Base-by-base conservation (phyloP, 352 stramenopile genomes). In the Phytophthora ramorum region DNA sequence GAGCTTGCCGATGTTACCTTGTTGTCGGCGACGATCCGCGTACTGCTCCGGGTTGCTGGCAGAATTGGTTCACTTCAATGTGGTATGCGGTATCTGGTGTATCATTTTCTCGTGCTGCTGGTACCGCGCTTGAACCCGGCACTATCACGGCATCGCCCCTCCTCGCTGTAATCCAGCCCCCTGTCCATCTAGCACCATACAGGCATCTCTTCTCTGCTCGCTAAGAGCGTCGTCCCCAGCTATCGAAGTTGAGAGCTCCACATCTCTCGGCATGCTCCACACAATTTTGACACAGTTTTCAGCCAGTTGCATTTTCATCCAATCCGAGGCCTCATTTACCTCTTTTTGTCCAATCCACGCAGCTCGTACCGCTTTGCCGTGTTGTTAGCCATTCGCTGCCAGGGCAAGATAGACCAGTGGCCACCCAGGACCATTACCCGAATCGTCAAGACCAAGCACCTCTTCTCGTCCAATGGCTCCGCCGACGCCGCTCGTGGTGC, bases 401-500 rank as follows among this genome's bases (percentile, higher is more conserved):
- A 28, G 20, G 41, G 7, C 37, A 43, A 41, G 28, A 45, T 26
- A 26, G 53, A 58, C 24, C 50, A 46, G 37, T 38, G 37, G 50
- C 58, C 61, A 68, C 38, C 58, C 69, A 19, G 12, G 35, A 4
- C 13, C 7, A 43, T 72, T 73, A 63, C 55, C 24, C 19, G 57
- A 73, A 73, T 69, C 50, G 12, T n/a, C 41, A 30, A 56, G 63
- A 52, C 44, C 46, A 24, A 61, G 12, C 34, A 34, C 7, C 24
- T 51, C 48, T 16, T 61, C 49, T 58, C 22, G 32, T 24, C 47
- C 65, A 64, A 78, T 75, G 65, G 65, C 65, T 47, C 38, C 70
- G 34, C 44, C 59, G 59, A 73, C 78, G 59, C 76, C 80, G 52
- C 75, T 93, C 66, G 85, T 83, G 50, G 83, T 93, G 81, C 80